Conservation (phyloP, 345 rosid species). For the Rhodomyrtus tomentosa region DNA sequence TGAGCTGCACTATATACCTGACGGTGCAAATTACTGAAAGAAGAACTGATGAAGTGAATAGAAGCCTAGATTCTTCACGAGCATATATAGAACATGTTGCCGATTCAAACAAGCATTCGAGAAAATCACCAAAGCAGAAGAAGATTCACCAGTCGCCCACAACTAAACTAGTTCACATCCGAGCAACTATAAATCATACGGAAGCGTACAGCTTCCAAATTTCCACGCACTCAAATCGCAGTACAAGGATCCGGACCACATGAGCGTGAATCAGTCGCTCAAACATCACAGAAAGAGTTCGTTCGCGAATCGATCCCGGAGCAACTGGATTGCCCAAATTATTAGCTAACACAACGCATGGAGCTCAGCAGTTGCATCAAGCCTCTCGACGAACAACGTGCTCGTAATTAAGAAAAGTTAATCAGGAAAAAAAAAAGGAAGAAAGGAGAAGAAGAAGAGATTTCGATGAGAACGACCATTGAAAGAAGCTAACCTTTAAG, state of each 20-base stretch:
- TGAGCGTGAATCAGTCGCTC: background rate
- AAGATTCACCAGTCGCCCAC: background rate
- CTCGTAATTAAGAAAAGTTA: background rate
- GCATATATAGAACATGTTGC: background rate
- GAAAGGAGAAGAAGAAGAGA: background rate
- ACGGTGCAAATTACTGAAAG: background rate
- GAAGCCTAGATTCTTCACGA: background rate
- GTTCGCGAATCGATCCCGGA: background rate
- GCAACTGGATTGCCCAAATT: background rate
- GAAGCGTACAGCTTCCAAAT: background rate
- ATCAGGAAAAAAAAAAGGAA: background rate
- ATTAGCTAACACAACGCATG: background rate
- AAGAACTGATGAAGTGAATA: background rate
- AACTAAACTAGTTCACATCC: background rate
- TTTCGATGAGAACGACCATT: background rate
- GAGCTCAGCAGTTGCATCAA: background rate
- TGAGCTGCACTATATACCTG: background rate
- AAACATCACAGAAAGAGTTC: background rate
- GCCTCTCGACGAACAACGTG: background rate
- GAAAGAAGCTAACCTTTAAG: constrained; percentile 30
- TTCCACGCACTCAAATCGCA: background rate
- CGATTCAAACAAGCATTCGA: background rate
- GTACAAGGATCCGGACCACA: background rate
- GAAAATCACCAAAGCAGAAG: background rate
- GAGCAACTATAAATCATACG: background rate